Base-by-base conservation (phyloP, 805 yeast genomes). In the Wickerhamiella kurtzmanii region DNA sequence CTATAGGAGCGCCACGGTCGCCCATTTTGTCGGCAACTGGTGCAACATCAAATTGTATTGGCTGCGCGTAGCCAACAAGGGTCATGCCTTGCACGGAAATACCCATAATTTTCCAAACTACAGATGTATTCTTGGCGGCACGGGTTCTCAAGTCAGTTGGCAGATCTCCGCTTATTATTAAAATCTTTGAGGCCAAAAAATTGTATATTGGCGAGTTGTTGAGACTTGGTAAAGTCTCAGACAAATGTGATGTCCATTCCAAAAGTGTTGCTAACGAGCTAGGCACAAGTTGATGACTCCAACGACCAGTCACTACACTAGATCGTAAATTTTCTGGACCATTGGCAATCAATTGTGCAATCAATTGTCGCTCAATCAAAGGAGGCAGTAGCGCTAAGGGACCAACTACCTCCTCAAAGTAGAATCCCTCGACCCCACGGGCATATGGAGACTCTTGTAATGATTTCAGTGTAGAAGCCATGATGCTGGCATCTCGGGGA, bases 311-410 rank as follows among this genome's bases (percentile, higher is more conserved):
- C 25, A 44, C 49, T 4, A 50, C 43, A 17, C 32, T 15, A 11
- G 46, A 35, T 35, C 22, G 41, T 15, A 49, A 15, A 5, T 38
- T 41, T 16, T 20, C 38, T 9, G 17, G 2, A 8, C 49, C 22
- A 2, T 18, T 19, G 22, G 15, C 19, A 2, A 56, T 37, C 2
- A 53, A 43, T 22, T 19, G 17, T 18, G 48, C 47, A 2, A 56
- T 37, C 3, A 56, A 48, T 22, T 40, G n/a, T 2, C 58, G 53
- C 53, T 55, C 56, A 4, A 18, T 43, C 3, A 9, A n/a, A 2
- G 53, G 55, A 13, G 50, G 44, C 3, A 53, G 44, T 3, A 22
- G n/a, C 18, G 28, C 37, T 18, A 41, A 35, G 9, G 41, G 39
- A 3, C 40, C 43, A 9, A 37, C 22, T 2, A 50, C 48, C 9